A percentile compares a stretch with the other conserved stretches of the same genome.
Conservation (phyloP, 352 stramenopile genomes). For the Phytopythium ostracodes region DNA sequence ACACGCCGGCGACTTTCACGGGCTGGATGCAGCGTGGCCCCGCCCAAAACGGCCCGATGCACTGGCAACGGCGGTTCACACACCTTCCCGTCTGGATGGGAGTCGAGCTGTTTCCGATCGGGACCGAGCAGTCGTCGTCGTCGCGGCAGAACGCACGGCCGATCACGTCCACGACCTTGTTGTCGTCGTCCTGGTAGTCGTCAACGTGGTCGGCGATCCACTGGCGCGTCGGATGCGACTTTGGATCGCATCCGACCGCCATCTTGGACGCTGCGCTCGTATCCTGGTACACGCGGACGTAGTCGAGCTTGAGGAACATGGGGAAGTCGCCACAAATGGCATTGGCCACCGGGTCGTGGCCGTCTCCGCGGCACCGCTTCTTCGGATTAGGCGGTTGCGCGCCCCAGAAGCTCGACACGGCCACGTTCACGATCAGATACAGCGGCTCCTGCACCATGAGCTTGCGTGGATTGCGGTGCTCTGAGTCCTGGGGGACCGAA, state of each 20-base stretch:
- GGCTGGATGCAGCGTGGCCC: constrained; percentile 7
- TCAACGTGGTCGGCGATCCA: constrained; percentile 79
- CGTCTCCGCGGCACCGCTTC: constrained; percentile 47
- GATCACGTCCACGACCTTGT: constrained; percentile 50
- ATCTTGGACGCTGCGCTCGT: constrained; percentile 32
- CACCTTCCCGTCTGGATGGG: not conserved
- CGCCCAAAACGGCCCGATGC: constrained; percentile 4
- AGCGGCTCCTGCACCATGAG: constrained; percentile 94
- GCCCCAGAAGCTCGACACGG: constrained; percentile 90
- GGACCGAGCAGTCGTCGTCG: constrained; percentile 57
- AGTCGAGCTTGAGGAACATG: constrained; percentile 75
- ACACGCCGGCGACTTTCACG: not conserved
- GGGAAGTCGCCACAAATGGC: constrained; percentile 62
- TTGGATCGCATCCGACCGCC: constrained; percentile 54
- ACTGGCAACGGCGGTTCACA: not conserved
- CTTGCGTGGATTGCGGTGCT: constrained; percentile 57
- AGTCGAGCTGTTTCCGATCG: not conserved
- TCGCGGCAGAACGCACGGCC: constrained; percentile 53
- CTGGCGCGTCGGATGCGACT: constrained; percentile 55
- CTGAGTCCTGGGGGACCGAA: constrained; percentile 41
- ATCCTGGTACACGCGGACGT: constrained; percentile 78
- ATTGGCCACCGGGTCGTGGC: constrained; percentile 34
- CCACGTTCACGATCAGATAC: constrained; percentile 96
- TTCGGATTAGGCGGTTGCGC: constrained; percentile 61
- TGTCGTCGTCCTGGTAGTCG: constrained; percentile 67